Evolutionary conservation across 371 early-diverging fungal genomes (phyloP), one percentile per base, ranked within the genome.

Genomic region (Syncephalastrum contaminatum): DNA sequence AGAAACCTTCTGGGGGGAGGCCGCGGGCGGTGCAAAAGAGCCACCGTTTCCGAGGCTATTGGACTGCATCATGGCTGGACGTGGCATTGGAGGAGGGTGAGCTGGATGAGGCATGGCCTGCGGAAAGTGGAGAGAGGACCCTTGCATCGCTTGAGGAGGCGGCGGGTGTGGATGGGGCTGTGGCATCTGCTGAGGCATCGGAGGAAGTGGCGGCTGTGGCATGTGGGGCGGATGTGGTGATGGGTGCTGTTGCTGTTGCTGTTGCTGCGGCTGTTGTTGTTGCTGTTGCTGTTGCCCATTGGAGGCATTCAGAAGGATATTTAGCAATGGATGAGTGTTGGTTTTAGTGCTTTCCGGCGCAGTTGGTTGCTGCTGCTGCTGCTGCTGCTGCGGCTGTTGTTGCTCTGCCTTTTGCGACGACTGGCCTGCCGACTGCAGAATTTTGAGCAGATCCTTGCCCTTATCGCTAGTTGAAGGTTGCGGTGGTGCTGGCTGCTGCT

Each of bases 1-100:
- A 0, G 79, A 60, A 15, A 72, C 75, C 58, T 75, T 77, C 48
- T 78, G 69, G 15, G 76, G 77, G 14, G 77, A 75, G 18, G 72
- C 66, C 12, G 72, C 62, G 46, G 72, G 66, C 3, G 72, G 36
- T 12, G 36, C 60, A n/a, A 49, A 58, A 25, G 36, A 30, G 36
- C 36, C 36, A 12, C 36, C 10, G 36, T 10, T 30, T 30, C 36
- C 36, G 36, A 30, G 7, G 36, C 36, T 30, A 8, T n/a, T 62
- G 51, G 44, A 46, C 20, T 15, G 50, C 27, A 27, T 46, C 41
- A 21, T 51, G 57, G n/a, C 39, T 19, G 27, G 55, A 30, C 36
- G 27, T 36, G 16, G 55, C 36, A 19, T 16, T 19, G 39, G 59
- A 53, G 39, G 50, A 46, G 21, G 54, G n/a, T 24, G 44, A 42